Conservation (phyloP, 1,284 basidiomycete genomes). For the Moesziomyces sp. region DNA sequence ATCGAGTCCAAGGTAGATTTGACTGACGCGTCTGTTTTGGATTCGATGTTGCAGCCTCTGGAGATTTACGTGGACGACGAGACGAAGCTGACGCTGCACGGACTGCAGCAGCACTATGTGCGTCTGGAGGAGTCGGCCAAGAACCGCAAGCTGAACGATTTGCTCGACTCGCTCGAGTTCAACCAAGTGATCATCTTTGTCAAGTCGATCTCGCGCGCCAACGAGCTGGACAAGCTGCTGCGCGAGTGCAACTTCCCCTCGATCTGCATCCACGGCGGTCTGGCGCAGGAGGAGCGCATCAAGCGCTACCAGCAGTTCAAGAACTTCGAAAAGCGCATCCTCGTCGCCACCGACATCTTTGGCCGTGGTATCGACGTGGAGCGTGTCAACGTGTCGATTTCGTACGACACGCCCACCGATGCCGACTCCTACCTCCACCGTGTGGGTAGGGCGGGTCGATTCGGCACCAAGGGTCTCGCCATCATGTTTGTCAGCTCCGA, state of each 20-base stretch:
- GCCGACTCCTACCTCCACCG: slow-evolving; percentile 98
- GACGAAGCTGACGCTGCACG: slow-evolving; percentile 97
- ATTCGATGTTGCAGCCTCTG: slow-evolving; percentile 76
- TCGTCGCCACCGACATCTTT: slow-evolving; percentile 67
- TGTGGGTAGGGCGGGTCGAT: slow-evolving; percentile 98
- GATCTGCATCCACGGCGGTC: slow-evolving; percentile 94
- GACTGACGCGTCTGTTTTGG: background rate
- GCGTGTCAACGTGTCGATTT: slow-evolving; percentile 66
- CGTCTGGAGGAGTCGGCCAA: slow-evolving; percentile 84
- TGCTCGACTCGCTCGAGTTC: slow-evolving; percentile 96
- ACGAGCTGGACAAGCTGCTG: slow-evolving; percentile 93
- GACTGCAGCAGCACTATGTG: slow-evolving; percentile 98
- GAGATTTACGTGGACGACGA: slow-evolving; percentile 99
- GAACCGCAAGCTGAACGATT: slow-evolving; percentile 96
- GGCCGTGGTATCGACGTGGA: slow-evolving; percentile 68
- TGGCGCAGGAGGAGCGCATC: slow-evolving; percentile 96
- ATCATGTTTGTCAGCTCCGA: slow-evolving; percentile 96
- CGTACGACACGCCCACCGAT: slow-evolving; percentile 86
- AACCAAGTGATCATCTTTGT: slow-evolving; percentile 99
- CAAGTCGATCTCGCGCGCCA: slow-evolving; percentile 95
- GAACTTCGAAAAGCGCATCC: slow-evolving; percentile 95
- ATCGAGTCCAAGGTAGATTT: too few species aligned
- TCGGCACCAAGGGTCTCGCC: slow-evolving; percentile 99
- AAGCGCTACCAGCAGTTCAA: slow-evolving; percentile 99
- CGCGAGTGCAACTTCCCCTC: slow-evolving; percentile 98